Percentiles rank a stretch among this genome's conserved stretches.
These are phyloP conservation scores for Vitis labrusca DNA, from an alignment of 164 flowering plant species.

Conservation along the genomic window DNA sequence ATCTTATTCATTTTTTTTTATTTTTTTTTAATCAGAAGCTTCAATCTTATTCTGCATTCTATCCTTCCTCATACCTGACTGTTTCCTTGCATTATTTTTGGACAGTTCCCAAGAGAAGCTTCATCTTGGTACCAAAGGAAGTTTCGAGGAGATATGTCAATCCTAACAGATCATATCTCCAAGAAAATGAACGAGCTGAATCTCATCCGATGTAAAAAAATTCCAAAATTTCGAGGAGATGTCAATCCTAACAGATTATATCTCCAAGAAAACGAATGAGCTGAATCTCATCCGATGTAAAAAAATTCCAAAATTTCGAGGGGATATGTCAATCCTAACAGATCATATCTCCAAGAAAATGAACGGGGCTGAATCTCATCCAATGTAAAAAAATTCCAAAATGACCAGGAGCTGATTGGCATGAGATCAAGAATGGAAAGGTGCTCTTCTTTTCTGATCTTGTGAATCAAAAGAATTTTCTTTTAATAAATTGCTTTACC, in stretches of 20 bases:
- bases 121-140: conserved; percentile 89
- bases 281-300: too few species aligned
- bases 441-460: too few species aligned
- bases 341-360: conserved; percentile 93
- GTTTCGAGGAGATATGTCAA: conserved; percentile 54
- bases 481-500: too few species aligned
- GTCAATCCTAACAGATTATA: too few species aligned
- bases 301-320: conserved; percentile 45
- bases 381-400: conserved; percentile 80
- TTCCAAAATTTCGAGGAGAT: conserved; percentile 32
- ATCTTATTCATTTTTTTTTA: too few species aligned
- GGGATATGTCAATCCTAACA: conserved; percentile 36
- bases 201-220: conserved; percentile 68
- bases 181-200: conserved; percentile 95
- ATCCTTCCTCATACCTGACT: background rate
- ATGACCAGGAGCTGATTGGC: conserved; percentile 68
- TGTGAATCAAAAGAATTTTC: too few species aligned
- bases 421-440: too few species aligned
- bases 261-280: too few species aligned
- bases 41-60: too few species aligned
- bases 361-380: conserved; percentile 78
- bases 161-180: conserved; percentile 75
- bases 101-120: conserved; percentile 72
- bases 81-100: background rate
- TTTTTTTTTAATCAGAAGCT: too few species aligned